phyloP scores from a whole-genome alignment of 2,329 filamentous ascomycete genomes.

The Fusarium sp. region DNA sequence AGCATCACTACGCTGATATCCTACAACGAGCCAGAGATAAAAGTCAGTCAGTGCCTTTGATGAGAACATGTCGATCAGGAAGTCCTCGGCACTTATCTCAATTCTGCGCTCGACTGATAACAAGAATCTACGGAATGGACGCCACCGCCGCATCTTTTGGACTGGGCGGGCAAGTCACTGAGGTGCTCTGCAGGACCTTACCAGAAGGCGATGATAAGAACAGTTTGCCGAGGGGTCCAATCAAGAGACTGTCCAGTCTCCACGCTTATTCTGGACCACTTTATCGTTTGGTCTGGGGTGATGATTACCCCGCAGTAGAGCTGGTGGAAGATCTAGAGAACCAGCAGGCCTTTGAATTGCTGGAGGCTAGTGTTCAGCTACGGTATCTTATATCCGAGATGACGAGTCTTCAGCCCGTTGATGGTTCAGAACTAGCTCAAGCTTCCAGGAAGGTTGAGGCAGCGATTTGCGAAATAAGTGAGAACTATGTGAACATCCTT shows the following conservation, averaged over 20 bases:
- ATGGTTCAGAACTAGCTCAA: not conserved
- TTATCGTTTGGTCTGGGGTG: not conserved
- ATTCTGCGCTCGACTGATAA: not conserved
- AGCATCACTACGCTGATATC: not conserved
- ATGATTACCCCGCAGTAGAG: not conserved
- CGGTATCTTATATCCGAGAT: not conserved
- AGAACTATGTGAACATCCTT: not conserved
- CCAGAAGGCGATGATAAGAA: not conserved
- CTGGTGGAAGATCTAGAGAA: not conserved
- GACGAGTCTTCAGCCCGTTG: not conserved
- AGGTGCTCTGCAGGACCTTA: not conserved
- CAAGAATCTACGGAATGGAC: not conserved
- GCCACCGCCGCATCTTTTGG: not conserved
- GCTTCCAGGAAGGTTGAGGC: not conserved
- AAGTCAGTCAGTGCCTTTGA: not conserved
- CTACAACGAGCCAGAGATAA: not conserved
- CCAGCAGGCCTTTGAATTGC: not conserved
- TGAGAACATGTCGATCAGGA: not conserved
- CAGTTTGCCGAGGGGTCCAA: not conserved
- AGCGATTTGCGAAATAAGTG: rapidly evolving
- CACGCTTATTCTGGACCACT: not conserved
- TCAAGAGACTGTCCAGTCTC: not conserved
- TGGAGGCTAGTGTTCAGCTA: not conserved
- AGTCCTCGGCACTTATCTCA: not conserved
- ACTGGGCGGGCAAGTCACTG: not conserved